Base-by-base conservation (phyloP, 2,329 filamentous ascomycete genomes). In the Elsinoe australis region DNA sequence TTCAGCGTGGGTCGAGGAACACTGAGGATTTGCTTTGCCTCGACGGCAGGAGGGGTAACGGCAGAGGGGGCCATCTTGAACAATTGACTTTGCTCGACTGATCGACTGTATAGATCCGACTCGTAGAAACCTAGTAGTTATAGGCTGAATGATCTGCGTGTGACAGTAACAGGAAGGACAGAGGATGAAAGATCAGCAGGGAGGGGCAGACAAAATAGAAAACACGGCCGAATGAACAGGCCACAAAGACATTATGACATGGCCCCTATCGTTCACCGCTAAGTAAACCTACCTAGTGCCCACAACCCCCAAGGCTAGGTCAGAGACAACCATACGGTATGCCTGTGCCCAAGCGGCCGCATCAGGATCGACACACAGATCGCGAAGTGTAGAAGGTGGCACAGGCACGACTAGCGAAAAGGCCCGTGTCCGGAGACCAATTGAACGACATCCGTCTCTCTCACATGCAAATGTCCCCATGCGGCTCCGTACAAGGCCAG, bases 31-130 rank as follows among this genome's bases (percentile, higher is more conserved):
- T 53, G 45, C 44, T 61, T 59, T 32, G 53, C 52, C 52, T 59
- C 53, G 34, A 59, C 49, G 24, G 55, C 52, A 12, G 58, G 58
- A 32, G 62, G 61, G 19, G 55, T 58, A 47, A 61, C 50, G 46
- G 61, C 59, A 21, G 55, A 51, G 49, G 60, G 59, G 32, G 61
- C 56, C 63, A 65, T 65, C 49, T 19, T 47, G 38, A 4, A 17
- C 29, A 22, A 17, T 10, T 9, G n/a, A 29, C 7, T 18, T 18
- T 26, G 22, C 29, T 24, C 15, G 26, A 34, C 18, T 22, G 18
- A 49, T 21, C 28, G 19, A n/a, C n/a, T n/a, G n/a, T n/a, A n/a
- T n/a, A n/a, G n/a, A n/a, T n/a, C n/a, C n/a, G n/a, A n/a, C n/a
- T n/a, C n/a, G n/a, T n/a, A n/a, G n/a, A n/a, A n/a, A n/a, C n/a